These are phyloP conservation scores for Candida chilensis DNA, from an alignment of 805 yeast genomes.

Conservation along the genomic window DNA sequence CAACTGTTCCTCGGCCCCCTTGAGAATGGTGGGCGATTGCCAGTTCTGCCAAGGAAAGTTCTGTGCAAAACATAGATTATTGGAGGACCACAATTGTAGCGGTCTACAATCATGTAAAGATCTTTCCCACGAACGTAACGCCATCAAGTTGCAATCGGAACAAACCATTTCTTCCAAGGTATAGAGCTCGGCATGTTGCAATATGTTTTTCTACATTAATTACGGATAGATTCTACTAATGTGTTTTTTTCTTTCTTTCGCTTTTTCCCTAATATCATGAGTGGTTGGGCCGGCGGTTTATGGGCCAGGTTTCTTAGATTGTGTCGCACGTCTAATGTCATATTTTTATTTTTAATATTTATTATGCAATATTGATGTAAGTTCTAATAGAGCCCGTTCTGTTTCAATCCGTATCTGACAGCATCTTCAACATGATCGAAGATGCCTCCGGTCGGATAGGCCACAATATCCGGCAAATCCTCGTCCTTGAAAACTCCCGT, in stretches of 20 bases:
- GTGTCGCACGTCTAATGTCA: no score
- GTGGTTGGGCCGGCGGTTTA: no score
- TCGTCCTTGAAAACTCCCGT: slow-evolving; percentile 80
- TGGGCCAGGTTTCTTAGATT: no score
- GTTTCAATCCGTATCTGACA: slow-evolving; percentile 17
- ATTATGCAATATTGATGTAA: no score
- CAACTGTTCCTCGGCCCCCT: slow-evolving; percentile 55
- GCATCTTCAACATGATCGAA: slow-evolving; percentile 39
- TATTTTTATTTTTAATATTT: no score
- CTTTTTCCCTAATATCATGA: no score
- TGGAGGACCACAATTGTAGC: slow-evolving; percentile 77
- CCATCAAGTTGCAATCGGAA: slow-evolving; percentile 72
- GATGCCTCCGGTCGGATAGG: slow-evolving; percentile 40
- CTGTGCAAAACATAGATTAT: slow-evolving; percentile 78
- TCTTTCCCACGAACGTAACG: slow-evolving; percentile 74
- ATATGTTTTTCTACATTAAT: no score
- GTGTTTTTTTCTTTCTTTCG: no score
- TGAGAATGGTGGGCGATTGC: slow-evolving; percentile 73
- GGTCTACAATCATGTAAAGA: slow-evolving; percentile 79
- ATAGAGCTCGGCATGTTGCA: no score
- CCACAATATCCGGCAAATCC: slow-evolving; percentile 28
- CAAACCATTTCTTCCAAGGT: slow-evolving; percentile 76
- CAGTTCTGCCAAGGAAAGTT: slow-evolving; percentile 75
- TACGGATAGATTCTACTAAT: no score
- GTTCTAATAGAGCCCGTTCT: slow-evolving; percentile 5